Evolutionary conservation across 805 yeast genomes (phyloP), one percentile per base, ranked within the genome.

Genomic region (Wickerhamiella kurtzmanii): DNA sequence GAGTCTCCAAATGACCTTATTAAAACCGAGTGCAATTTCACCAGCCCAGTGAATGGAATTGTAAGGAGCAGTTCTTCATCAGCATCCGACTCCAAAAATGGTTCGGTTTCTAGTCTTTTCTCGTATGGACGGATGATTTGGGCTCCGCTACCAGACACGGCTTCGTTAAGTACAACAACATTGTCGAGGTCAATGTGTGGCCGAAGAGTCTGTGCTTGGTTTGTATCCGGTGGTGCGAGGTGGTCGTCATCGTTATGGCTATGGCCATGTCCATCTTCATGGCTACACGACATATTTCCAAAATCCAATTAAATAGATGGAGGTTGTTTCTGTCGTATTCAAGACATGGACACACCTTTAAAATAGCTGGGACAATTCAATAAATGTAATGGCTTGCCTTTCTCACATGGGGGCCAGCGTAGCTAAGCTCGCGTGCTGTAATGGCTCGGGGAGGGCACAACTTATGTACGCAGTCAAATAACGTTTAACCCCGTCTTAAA

Each of bases 1-100:
- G 70, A 69, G 40, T 72, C 74, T 1, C 77, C 79, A 47, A 77
- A 69, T 0, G 87, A 73, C 53, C 95, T 71, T 9, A 89, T 51
- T 2, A 82, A 74, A 1, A 89, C 54, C 2, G 95, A 82, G 59
- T 76, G 83, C 35, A 89, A 63, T 59, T 80, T 84, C 37, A 83
- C 86, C 20, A 74, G 66, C 1, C 82, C 82, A 11, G 80, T 77
- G 57, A 89, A 89, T 22, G 96, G 96, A 22, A 89, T 74, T 45
- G 76, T 74, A 28, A 89, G 54, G 28, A 88, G 73, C 54, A 88
- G 53, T 60, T 89, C 96, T 49, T 80, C 76, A 58, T 89, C 97
- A 2, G 82, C 77, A 60, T 88, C 96, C 1, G 83, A 75, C 62
- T 75, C 66, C 41, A 78, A 59, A 66, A 64, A 56, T 35, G 64